Evolutionary conservation across 257 asterid genomes (phyloP), one percentile per base, ranked within the genome.

Genomic region (Ilex aquifolium): DNA sequence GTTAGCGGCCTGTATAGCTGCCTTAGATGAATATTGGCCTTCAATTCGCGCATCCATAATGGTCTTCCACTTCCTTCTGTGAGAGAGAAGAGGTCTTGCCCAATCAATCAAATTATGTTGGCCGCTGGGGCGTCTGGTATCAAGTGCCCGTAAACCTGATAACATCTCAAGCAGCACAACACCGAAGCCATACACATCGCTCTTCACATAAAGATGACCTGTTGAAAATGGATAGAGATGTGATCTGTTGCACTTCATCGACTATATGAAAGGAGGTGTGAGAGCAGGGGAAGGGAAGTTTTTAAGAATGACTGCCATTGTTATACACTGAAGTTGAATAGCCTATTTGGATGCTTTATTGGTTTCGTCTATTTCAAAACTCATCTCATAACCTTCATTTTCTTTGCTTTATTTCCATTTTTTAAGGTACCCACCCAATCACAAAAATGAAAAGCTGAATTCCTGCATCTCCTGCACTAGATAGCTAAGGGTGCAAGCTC

Each of bases 141-240:
- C 84, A 1, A 68, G 77, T 46, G 86, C 82, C 65, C 90, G 72
- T 57, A 65, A 62, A 27, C 90, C 90, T 7, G 90, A 80, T 66
- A 83, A 9, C 67, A 80, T 63, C 81, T 83, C 90, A 15, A 83
- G 86, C 69, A 83, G 74, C 78, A 83, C 90, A 53, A 83, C 86
- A 1, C 90, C 90, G 21, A 80, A 83, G 4, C 90, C 90, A 50
- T 83, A 83, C 52, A 83, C 90, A n/a, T 83, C 84, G 57, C 90
- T 78, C 77, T 80, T 78, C 72, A 80, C 86, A 14, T 80, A 80
- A 5, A 83, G 76, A 69, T 80, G 90, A 14, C 90, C 89, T 83
- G 70, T 50, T 31, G 52, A 54, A 49, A 51, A 44, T 48, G 52
- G 13, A 64, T 39, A 58, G 40, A 14, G 17, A 29, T 11, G 65